phyloP scores from a whole-genome alignment of 2,329 filamentous ascomycete genomes.

The Hypoxylon sp. region DNA sequence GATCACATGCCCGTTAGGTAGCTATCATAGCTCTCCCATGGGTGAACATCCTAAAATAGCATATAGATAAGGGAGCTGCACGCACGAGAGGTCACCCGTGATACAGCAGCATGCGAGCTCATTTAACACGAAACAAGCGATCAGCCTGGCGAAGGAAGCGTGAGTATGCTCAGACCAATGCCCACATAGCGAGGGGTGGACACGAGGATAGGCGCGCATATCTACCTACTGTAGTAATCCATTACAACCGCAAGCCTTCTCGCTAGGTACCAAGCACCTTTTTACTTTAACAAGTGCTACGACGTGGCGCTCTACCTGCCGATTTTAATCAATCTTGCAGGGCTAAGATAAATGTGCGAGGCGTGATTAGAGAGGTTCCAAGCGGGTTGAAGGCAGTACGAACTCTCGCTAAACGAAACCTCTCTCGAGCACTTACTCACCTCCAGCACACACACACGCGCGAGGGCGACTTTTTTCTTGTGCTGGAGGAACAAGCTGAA shows the following conservation, averaged over 20 bases:
- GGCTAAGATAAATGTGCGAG: constrained; percentile 21
- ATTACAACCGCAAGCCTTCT: not conserved
- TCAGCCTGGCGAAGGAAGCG: constrained; percentile 1
- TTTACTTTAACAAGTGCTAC: constrained; percentile 10
- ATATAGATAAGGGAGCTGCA: not conserved
- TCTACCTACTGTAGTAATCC: constrained; percentile 27
- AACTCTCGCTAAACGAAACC: not conserved
- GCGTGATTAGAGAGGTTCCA: not conserved
- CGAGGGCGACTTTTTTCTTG: not conserved
- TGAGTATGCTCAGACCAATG: constrained; percentile 7
- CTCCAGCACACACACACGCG: too few species aligned
- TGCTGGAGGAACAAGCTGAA: constrained; percentile 20
- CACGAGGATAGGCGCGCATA: constrained; percentile 13
- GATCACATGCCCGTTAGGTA: not conserved
- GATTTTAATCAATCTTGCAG: constrained; percentile 32
- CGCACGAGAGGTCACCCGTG: constrained; percentile 4
- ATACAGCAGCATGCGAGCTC: constrained; percentile 21
- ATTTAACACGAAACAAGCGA: constrained; percentile 16
- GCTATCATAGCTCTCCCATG: not conserved
- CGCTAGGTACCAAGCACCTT: constrained; percentile 1
- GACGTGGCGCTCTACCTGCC: constrained; percentile 19
- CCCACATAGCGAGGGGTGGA: not conserved
- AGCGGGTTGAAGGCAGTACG: not conserved
- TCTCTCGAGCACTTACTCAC: not conserved
- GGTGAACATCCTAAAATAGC: not conserved